phyloP scores from a whole-genome alignment of 495 filamentous ascomycete species.

The Baudoinia panamericana region DNA sequence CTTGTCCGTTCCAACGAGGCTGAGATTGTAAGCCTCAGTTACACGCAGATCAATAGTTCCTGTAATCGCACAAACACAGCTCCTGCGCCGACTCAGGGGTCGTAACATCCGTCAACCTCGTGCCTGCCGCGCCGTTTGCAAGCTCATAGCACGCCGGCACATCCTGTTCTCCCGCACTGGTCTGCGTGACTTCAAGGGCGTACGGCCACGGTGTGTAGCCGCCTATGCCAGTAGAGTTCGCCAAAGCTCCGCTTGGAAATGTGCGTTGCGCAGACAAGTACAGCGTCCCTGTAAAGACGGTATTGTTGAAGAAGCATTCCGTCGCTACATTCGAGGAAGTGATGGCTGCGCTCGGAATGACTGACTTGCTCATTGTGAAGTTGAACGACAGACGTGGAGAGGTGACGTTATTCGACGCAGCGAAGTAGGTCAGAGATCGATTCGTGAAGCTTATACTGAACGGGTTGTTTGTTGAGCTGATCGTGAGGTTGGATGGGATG shows the following conservation, averaged over 20 bases:
- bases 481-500: conserved; percentile 8
- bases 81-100: conserved; percentile 11
- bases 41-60: conserved; percentile 20
- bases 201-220: conserved; percentile 36
- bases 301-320: conserved; percentile 40
- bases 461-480: conserved; percentile 33
- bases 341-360: conserved; percentile 30
- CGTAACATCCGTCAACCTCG: conserved; percentile 12
- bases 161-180: conserved; percentile 27
- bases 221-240: conserved; percentile 2
- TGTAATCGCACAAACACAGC: conserved; percentile 26
- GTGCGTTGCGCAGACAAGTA: conserved; percentile 32
- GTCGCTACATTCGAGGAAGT: conserved; percentile 23
- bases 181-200: conserved; percentile 35
- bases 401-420: conserved; percentile 23
- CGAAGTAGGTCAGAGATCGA: conserved; percentile 26
- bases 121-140: conserved; percentile 17
- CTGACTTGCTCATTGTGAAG: conserved; percentile 33
- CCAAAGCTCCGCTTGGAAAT: conserved; percentile 8
- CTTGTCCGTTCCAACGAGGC: too few relatives aligned
- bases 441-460: conserved; percentile 37
- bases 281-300: conserved; percentile 36
- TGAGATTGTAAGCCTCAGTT: too few relatives aligned
- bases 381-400: conserved; percentile 39
- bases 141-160: conserved; percentile 35